These are phyloP conservation scores for Brettanomyces custersianus DNA, from an alignment of 805 yeast genomes.

Conservation along the genomic window DNA sequence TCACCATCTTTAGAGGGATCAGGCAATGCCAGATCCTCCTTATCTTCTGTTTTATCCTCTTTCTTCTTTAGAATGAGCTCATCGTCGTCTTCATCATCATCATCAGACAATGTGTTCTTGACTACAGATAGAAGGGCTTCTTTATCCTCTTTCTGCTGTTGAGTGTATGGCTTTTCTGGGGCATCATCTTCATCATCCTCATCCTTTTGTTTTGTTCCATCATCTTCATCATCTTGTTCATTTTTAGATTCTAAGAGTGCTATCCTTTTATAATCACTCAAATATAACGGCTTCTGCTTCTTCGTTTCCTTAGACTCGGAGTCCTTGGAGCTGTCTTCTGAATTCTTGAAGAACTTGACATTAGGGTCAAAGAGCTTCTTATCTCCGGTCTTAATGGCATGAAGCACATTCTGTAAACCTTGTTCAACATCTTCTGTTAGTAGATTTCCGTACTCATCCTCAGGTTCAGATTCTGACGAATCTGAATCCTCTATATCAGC, in stretches of 20 bases:
- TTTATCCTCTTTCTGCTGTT: constrained; percentile 70
- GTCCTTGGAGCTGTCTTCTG: constrained; percentile 34
- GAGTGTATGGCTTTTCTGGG: constrained; percentile 59
- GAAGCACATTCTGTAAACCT: constrained; percentile 65
- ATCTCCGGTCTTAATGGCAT: constrained; percentile 63
- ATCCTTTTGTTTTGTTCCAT: constrained; percentile 8
- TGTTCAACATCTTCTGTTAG: constrained; percentile 78
- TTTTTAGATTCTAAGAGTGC: constrained; percentile 54
- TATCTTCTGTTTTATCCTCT: constrained; percentile 25
- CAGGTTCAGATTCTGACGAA: constrained; percentile 54
- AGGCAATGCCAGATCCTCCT: constrained; percentile 40
- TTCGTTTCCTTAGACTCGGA: constrained; percentile 13
- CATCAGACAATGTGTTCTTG: constrained; percentile 53
- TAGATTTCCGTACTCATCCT: constrained; percentile 86
- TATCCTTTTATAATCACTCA: constrained; percentile 89
- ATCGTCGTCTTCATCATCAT: constrained; percentile 35
- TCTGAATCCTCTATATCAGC: constrained; percentile 16
- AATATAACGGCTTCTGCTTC: constrained; percentile 66
- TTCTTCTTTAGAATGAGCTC: constrained; percentile 52
- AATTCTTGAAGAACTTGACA: constrained; percentile 58
- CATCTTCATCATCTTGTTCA: constrained; percentile 37
- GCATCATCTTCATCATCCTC: constrained; percentile 33
- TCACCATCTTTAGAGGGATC: constrained; percentile 58
- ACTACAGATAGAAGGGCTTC: constrained; percentile 68
- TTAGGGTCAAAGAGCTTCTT: constrained; percentile 56